Base-by-base conservation (phyloP, 768 basidiomycete genomes). In the Agrocybe pediades region DNA sequence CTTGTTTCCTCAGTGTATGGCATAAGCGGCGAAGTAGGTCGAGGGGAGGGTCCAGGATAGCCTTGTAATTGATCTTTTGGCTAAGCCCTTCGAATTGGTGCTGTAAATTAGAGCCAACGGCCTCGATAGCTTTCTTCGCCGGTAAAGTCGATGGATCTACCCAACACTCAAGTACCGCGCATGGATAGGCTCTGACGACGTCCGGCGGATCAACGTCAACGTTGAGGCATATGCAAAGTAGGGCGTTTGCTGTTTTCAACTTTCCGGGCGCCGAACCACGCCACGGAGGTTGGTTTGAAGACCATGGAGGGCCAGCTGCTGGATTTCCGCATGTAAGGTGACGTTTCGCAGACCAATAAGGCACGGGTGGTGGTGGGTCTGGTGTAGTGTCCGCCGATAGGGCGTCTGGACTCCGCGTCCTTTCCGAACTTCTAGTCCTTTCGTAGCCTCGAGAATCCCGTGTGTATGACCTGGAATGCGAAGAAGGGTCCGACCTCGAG, bases 161-260 rank as follows among this genome's bases (percentile, higher is more conserved):
- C 97, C 97, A 99, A 58, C 93, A 95, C 69, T 98, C 96, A 44
- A 97, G 76, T 40, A 89, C 87, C 0, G 97, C 95, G 61, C 95
- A 98, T 0, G 97, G 97, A 58, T 90, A 89, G 6, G 96, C 98
- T 77, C 98, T 99, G 72, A 98, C 88, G 48, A 98, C 78, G 65
- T 99, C 97, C 56, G 97, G 97, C 16, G 97, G 97, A 65, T 98
- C 96, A 42, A 97, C 92, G 51, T 96, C 95, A 67, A 98, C 93
- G 71, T 98, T 98, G 17, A 99, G 79, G 65, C 97, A 99, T 50
- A 98, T 75, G 8, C 96, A 89, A 5, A 96, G 78, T 1, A 87
- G 88, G 2, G 93, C 96, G 29, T 92, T 88, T 16, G 88, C 85
- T 1, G 95, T 98, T 71, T 96, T 96, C 49, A 96, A 83, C 67